Evolutionary conservation across 2,329 filamentous ascomycete genomes (phyloP), one percentile per base, ranked within the genome.

Genomic region (Ilyonectria destructans): DNA sequence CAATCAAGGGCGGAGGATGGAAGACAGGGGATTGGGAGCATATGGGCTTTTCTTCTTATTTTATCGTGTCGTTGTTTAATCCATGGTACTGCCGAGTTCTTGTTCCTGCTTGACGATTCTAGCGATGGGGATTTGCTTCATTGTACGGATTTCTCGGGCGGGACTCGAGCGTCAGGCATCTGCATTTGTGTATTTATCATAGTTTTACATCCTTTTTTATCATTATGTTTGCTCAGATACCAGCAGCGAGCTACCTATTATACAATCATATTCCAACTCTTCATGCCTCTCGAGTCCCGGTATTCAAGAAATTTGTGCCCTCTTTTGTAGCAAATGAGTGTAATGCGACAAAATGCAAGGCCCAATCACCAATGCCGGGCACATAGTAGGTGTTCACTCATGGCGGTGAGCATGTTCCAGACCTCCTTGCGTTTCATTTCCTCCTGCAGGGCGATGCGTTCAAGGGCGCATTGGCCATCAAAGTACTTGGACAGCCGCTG

Each of bases 371-470:
- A 94, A 79, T 94, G 92, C 59, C 91, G 85, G 57, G 90, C 89
- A 71, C 88, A 88, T 4, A 94, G 78, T 21, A 95, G 77, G 80
- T 91, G 88, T 77, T 93, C 92, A 70, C 89, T 88, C 86, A 92
- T 91, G n/a, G 84, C 82, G 46, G 86, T 87, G 62, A 93, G 80
- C 62, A 91, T 83, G 54, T 88, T 87, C 85, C 93, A 95, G 15
- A 94, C 87, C 73, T 93, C 91, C 82, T 96, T 97, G 64, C 94
- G 87, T 84, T 96, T 97, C 83, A 97, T 88, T 6, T 93, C 93
- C 82, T 98, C 94, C 64, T 92, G 88, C n/a, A 96, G 84, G 1
- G 93, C 90, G 71, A 99, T 92, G 74, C 95, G 91, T 82, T 99
- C 96, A 67, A 98, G 85, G 2, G 95, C 92, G 77, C 92, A 91